Base-by-base conservation (phyloP, 352 stramenopile species). In the Halophytophthora batemanensis region DNA sequence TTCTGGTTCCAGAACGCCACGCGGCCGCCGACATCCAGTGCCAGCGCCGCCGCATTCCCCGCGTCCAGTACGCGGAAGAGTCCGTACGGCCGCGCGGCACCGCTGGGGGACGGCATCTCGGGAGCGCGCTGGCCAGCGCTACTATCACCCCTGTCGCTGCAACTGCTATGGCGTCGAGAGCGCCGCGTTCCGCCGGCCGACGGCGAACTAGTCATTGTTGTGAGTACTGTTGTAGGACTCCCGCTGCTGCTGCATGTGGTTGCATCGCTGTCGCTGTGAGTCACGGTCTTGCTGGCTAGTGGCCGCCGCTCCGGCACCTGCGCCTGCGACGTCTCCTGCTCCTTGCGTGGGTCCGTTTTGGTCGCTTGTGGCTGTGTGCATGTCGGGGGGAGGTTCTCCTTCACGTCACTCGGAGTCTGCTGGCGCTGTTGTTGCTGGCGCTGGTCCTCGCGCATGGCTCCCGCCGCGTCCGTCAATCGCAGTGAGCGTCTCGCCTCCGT, bases 1-100 rank as follows among this genome's bases (percentile, higher is more conserved):
- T 77, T 79, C 14, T 74, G 43, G 63, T 90, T 90, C 79, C 79
- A 90, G 38, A 86, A 65, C 44, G 74, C 67, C n/a, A 90, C 63
- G 51, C 40, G 48, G 3, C 72, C 74, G 39, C 74, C 55, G 12
- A 46, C 39, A 34, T 69, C 61, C 39, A 87, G 43, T 13, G 64
- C 72, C 22, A 90, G 50, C 21, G 60, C 64, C 0, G 79, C 77
- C 23, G 71, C 79, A 29, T 80, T 77, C 10, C 77, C 77, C 21
- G 80, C 65, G 35, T 74, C 69, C 22, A 89, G 51, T 14, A 85
- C 49, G 23, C 71, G 77, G 22, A 69, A 65, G 22, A 87, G 55
- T 14, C 65, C 57, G 8, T 45, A 34, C 3, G 67, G 38, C 44
- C 39, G 22, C n/a, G 49, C 29, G 18, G 17, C 21, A 19, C 22